A percentile compares a stretch with the other conserved stretches of the same genome.
Evolutionary conservation across 805 yeast genomes (phyloP).

Genomic region (Schwanniomyces polymorphus): DNA sequence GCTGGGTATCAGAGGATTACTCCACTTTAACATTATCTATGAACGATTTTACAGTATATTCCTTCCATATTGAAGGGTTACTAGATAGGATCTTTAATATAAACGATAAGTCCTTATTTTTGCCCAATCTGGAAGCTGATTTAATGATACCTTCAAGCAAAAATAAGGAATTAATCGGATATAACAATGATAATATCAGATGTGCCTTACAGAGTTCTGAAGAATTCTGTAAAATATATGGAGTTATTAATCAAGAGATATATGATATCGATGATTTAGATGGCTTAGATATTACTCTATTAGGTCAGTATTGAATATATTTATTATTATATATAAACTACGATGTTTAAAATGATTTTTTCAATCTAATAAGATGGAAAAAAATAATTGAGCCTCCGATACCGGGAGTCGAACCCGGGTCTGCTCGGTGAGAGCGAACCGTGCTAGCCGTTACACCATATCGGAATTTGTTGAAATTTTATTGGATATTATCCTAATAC

Average conservation of each 20-base stretch:
- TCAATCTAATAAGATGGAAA: too few species aligned
- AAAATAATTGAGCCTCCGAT: slow-evolving; percentile 56
- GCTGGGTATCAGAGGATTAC: slow-evolving; percentile 18
- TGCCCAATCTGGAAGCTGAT: neutral
- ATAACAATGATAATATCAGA: slow-evolving; percentile 22
- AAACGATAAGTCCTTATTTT: slow-evolving; percentile 10
- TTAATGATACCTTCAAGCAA: neutral
- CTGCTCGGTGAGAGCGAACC: slow-evolving; percentile 55
- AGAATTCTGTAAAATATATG: slow-evolving; percentile 28
- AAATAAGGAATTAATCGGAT: slow-evolving; percentile 10
- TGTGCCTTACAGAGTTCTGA: slow-evolving; percentile 29
- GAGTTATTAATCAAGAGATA: slow-evolving; percentile 6
- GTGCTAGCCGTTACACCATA: slow-evolving; percentile 55
- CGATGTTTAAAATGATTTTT: too few species aligned
- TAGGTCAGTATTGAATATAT: neutral
- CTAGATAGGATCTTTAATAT: slow-evolving; percentile 17
- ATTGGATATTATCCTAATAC: too few species aligned
- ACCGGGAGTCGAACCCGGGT: slow-evolving; percentile 87
- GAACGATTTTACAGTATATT: slow-evolving; percentile 36
- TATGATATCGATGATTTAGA: neutral
- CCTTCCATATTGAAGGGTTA: slow-evolving; percentile 33
- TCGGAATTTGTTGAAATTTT: slow-evolving; percentile 32
- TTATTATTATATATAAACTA: neutral
- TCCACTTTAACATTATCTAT: slow-evolving; percentile 36
- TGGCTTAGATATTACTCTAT: neutral